These are phyloP conservation scores for Ramaria rubella DNA, from an alignment of 768 basidiomycete species.

Conservation along the genomic window DNA sequence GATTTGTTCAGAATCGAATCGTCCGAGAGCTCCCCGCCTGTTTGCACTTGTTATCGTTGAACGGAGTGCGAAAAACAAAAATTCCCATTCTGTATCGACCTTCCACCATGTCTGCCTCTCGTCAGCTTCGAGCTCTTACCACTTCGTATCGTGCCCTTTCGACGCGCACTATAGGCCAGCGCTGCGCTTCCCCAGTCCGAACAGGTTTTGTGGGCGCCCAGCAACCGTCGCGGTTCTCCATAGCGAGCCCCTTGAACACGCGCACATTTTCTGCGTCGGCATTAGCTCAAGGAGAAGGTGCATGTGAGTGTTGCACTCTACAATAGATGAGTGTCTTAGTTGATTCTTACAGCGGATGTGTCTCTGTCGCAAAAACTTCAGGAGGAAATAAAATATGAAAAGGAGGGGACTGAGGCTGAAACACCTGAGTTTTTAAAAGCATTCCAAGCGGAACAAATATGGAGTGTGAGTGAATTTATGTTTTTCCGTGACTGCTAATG, in stretches of 20 bases:
- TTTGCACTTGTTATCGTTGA: neutral
- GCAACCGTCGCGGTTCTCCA: neutral
- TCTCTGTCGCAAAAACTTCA: conserved; percentile 65
- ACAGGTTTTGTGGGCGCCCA: neutral
- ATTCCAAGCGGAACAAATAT: conserved; percentile 68
- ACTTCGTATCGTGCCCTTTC: conserved; percentile 1
- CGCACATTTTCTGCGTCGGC: neutral
- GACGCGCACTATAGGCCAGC: neutral
- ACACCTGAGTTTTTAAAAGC: conserved; percentile 72
- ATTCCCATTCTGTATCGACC: neutral
- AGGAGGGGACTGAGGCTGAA: conserved; percentile 36
- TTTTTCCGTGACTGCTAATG: neutral
- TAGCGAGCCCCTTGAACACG: neutral
- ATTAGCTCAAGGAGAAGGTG: neutral
- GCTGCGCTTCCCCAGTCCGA: neutral
- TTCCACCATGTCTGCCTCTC: neutral
- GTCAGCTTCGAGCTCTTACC: conserved; percentile 1
- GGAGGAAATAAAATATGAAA: conserved; percentile 84
- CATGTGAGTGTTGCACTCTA: neutral
- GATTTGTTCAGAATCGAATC: too few relatives aligned
- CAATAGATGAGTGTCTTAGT: neutral
- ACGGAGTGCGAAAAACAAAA: neutral
- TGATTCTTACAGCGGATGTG: conserved; percentile 53
- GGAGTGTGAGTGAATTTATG: conserved; percentile 53
- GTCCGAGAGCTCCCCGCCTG: too few relatives aligned